A percentile compares a stretch with the other conserved stretches of the same genome.
phyloP scores from a whole-genome alignment of 1,284 basidiomycete genomes.

The Cystobasidiaceae sp. region DNA sequence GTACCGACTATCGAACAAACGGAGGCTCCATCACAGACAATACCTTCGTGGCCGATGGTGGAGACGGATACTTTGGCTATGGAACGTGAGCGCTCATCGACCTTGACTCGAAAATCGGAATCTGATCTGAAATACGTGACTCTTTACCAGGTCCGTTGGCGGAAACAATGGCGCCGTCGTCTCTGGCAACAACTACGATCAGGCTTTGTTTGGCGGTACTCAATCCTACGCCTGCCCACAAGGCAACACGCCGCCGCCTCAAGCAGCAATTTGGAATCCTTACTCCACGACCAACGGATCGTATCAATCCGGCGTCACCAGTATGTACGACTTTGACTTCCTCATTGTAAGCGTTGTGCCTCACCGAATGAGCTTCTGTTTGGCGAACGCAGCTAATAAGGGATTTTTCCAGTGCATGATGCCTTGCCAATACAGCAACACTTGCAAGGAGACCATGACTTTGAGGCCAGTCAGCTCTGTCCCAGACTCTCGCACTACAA shows the following conservation, averaged over 20 bases:
- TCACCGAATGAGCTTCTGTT: not conserved
- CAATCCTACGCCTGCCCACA: conserved; percentile 34
- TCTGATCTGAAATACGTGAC: not conserved
- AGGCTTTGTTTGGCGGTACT: conserved; percentile 37
- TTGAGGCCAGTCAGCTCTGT: not conserved
- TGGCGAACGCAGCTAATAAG: not conserved
- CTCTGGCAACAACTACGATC: conserved; percentile 38
- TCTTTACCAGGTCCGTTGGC: conserved; percentile 28
- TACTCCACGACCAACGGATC: conserved; percentile 35
- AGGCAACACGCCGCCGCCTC: conserved; percentile 30
- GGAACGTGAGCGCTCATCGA: conserved; percentile 29
- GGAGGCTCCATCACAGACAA: conserved; percentile 64
- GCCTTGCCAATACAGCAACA: conserved; percentile 19
- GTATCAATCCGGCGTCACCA: conserved; percentile 22
- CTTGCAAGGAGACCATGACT: conserved; percentile 9
- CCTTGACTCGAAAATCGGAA: not conserved
- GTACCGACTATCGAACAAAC: conserved; percentile 37
- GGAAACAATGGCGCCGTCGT: conserved; percentile 36
- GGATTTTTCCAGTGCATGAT: conserved; percentile 20
- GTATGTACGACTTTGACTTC: conserved; percentile 33
- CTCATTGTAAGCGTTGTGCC: conserved; percentile 28
- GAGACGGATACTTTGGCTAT: conserved; percentile 41
- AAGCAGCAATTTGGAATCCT: conserved; percentile 38
- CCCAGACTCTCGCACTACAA: too few species aligned
- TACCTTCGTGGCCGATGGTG: conserved; percentile 47